Percentiles rank a stretch among this genome's conserved stretches.
These are phyloP conservation scores for Hypoxylon crocopeplum DNA, from an alignment of 495 filamentous ascomycete species.

Conservation along the genomic window DNA sequence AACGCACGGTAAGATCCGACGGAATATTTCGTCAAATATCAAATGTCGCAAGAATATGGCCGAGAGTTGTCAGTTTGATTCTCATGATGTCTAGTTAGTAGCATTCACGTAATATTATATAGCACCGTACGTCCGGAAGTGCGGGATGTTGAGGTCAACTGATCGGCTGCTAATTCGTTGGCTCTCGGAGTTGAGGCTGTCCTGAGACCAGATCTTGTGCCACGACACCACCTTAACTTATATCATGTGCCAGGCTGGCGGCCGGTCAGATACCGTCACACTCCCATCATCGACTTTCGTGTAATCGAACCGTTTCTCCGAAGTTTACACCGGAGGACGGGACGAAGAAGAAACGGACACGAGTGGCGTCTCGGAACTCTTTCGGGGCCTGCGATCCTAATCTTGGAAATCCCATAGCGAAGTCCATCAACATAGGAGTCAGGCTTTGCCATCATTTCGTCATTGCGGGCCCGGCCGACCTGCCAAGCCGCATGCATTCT, in stretches of 20 bases:
- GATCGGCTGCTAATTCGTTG: conserved; percentile 11
- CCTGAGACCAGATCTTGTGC: conserved; percentile 29
- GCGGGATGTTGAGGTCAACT: conserved; percentile 18
- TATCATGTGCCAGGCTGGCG: conserved; percentile 28
- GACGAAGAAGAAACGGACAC: conserved; percentile 5
- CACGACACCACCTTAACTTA: conserved; percentile 11
- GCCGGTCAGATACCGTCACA: conserved; percentile 15
- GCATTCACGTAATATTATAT: background rate
- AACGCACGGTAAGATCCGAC: conserved; percentile 13
- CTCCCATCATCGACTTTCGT: conserved; percentile 12
- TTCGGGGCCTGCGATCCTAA: no score
- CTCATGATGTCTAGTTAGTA: background rate
- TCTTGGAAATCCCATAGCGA: background rate
- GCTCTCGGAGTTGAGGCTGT: conserved; percentile 15
- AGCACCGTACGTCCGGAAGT: background rate
- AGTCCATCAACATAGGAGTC: background rate
- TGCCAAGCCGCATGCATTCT: conserved; percentile 26
- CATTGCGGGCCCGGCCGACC: conserved; percentile 21
- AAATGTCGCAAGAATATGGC: conserved; percentile 21
- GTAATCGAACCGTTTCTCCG: conserved; percentile 14
- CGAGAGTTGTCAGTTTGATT: background rate
- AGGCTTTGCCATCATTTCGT: conserved; percentile 21
- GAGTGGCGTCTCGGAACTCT: background rate
- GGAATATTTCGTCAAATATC: conserved; percentile 9
- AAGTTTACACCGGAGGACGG: background rate